These are phyloP conservation scores for Didymella pinodella DNA, from an alignment of 2,329 filamentous ascomycete species.

Conservation along the genomic window DNA sequence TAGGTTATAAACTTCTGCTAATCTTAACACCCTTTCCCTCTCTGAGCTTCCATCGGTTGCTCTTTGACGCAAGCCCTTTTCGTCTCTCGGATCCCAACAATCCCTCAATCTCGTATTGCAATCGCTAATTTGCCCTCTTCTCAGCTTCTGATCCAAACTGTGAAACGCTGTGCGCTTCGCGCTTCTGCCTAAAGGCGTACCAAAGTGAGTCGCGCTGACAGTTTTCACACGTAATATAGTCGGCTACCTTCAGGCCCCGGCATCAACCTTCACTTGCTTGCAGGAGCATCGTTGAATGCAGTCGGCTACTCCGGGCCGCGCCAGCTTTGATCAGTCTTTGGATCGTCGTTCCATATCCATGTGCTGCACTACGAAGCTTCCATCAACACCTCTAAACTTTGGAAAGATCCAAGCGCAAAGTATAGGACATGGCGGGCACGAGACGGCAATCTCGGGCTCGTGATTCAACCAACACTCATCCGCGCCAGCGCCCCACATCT, in stretches of 20 bases:
- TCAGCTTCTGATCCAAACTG: constrained; percentile 3
- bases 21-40: constrained; percentile 32
- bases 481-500: constrained; percentile 23
- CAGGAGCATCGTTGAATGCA: not conserved
- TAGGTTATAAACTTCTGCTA: constrained; percentile 39
- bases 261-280: not conserved
- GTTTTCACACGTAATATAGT: constrained; percentile 7
- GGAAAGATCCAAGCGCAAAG: not conserved
- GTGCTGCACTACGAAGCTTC: constrained; percentile 9
- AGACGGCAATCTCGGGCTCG: constrained; percentile 33
- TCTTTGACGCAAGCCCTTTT: constrained; percentile 20
- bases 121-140: constrained; percentile 11
- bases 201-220: constrained; percentile 6
- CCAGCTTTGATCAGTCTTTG: constrained; percentile 1
- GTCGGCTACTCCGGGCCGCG: constrained; percentile 5
- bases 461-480: constrained; percentile 25
- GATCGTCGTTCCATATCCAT: constrained; percentile 18
- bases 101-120: constrained; percentile 19
- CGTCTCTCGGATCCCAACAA: constrained; percentile 20
- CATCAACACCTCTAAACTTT: constrained; percentile 1
- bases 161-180: constrained; percentile 6
- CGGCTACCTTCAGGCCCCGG: not conserved
- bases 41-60: constrained; percentile 23
- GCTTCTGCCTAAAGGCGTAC: not conserved
- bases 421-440: constrained; percentile 34